A percentile compares a stretch with the other conserved stretches of the same genome.
These are phyloP conservation scores for Piromyces sp. DNA, from an alignment of 192 early-diverging fungal species.

Conservation along the genomic window DNA sequence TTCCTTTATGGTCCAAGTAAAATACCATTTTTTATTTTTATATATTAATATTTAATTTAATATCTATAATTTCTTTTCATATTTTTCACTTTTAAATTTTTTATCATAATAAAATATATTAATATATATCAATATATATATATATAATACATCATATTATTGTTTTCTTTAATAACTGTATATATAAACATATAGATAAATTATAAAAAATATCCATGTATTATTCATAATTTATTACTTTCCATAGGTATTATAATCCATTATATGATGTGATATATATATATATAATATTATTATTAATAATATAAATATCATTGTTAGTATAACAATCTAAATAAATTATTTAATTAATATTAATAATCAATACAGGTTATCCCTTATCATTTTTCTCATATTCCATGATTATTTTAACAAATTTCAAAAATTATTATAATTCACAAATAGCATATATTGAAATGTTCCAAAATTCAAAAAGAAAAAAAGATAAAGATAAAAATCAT, in stretches of 20 bases:
- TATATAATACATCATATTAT: too few species aligned
- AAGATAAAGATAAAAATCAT: not conserved
- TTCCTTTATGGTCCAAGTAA: not conserved
- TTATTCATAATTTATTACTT: not conserved
- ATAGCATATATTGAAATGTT: not conserved
- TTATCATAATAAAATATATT: too few species aligned
- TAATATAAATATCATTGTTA: too few species aligned
- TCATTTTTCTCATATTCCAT: not conserved
- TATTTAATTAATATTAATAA: too few species aligned
- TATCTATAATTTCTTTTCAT: too few species aligned
- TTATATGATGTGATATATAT: too few species aligned
- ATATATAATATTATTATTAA: too few species aligned
- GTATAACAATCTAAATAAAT: too few species aligned
- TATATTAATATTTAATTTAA: not conserved
- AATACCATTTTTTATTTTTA: not conserved
- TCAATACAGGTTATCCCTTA: not conserved
- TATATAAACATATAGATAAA: too few species aligned
- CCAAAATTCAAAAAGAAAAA: not conserved
- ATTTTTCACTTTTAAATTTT: too few species aligned
- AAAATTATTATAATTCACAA: not conserved
- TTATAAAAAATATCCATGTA: not conserved
- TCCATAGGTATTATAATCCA: not conserved
- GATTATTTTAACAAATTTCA: not conserved
- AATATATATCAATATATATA: too few species aligned
- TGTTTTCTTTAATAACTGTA: too few species aligned